These are phyloP conservation scores for Arthroderma sp. DNA, from an alignment of 2,329 filamentous ascomycete species.

Conservation along the genomic window DNA sequence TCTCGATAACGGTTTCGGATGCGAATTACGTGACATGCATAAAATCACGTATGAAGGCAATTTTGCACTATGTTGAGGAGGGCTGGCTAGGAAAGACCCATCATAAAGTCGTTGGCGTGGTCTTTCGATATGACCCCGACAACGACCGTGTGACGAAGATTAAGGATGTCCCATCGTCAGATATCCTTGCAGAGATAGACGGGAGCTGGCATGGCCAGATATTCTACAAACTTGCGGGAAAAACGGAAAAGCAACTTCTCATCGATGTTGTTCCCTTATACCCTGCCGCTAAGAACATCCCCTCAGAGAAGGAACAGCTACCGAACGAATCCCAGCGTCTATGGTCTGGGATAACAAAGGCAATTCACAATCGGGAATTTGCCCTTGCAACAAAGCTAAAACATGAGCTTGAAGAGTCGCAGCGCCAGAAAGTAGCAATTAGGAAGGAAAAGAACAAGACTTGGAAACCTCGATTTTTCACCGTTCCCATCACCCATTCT, in stretches of 20 bases:
- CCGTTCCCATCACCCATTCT: constrained; percentile 42
- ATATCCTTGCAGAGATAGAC: constrained; percentile 67
- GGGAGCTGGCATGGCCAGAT: constrained; percentile 72
- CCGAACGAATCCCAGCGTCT: constrained; percentile 80
- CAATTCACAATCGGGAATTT: constrained; percentile 73
- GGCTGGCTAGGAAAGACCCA: constrained; percentile 86
- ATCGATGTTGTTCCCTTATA: constrained; percentile 77
- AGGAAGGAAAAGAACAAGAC: constrained; percentile 54
- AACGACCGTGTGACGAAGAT: constrained; percentile 69
- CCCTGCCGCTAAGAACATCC: constrained; percentile 65
- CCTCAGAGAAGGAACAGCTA: constrained; percentile 64
- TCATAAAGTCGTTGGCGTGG: constrained; percentile 79
- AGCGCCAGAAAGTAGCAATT: constrained; percentile 71
- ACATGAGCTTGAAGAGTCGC: constrained; percentile 78
- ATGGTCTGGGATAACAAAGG: constrained; percentile 77
- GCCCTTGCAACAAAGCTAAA: constrained; percentile 74
- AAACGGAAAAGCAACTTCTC: constrained; percentile 50
- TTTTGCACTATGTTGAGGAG: constrained; percentile 85
- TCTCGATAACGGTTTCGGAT: constrained; percentile 83
- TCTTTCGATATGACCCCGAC: constrained; percentile 80
- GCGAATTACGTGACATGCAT: constrained; percentile 77
- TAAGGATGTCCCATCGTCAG: constrained; percentile 73
- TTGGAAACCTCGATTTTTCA: constrained; percentile 86
- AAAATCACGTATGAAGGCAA: constrained; percentile 82
- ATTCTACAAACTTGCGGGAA: constrained; percentile 42